phyloP scores from a whole-genome alignment of 345 rosid genomes.

The rapeseed (Brassica napus) region Da-Ae NC_063445.1:2615001-2615500 shows the following conservation, averaged over 20 bases:
- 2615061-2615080: slow-evolving; percentile 55
- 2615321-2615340: background rate
- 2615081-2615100: slow-evolving; percentile 56
- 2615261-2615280: slow-evolving; percentile 67
- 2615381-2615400: background rate
- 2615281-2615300: slow-evolving; percentile 68
- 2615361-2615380: background rate
- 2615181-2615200: slow-evolving; percentile 66
- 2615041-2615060: slow-evolving; percentile 62
- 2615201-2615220: slow-evolving; percentile 64
- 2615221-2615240: slow-evolving; percentile 76
- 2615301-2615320: background rate
- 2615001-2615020: slow-evolving; percentile 69
- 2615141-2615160: slow-evolving; percentile 48
- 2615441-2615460: background rate
- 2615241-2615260: slow-evolving; percentile 56
- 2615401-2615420: background rate
- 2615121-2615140: slow-evolving; percentile 58
- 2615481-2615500: background rate
- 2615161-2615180: slow-evolving; percentile 56
- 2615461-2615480: background rate
- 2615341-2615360: background rate
- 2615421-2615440: background rate
- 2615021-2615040: slow-evolving; percentile 58
- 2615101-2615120: slow-evolving; percentile 59